These are phyloP conservation scores for Gillenia trifoliata DNA, from an alignment of 306 rosid genomes.

Conservation along the genomic window DNA sequence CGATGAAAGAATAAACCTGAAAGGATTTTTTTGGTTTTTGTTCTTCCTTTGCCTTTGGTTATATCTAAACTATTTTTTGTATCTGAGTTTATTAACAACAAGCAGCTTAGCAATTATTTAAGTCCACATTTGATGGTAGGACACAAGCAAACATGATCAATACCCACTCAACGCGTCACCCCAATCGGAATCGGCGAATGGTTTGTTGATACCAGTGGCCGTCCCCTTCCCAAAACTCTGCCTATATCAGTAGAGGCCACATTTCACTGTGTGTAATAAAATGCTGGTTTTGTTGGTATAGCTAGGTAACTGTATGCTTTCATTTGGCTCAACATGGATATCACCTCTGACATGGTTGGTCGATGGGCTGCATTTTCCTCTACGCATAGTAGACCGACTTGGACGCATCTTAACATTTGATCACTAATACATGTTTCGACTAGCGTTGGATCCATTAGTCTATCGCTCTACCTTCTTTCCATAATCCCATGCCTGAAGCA, in stretches of 20 bases:
- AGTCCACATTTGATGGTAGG: too few species aligned
- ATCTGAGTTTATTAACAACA: too few species aligned
- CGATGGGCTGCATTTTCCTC: slow-evolving; percentile 11
- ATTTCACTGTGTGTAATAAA: neutral
- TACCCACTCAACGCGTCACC: neutral
- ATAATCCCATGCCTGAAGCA: too few species aligned
- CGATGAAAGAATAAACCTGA: too few species aligned
- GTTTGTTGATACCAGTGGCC: slow-evolving; percentile 7
- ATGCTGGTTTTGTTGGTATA: slow-evolving; percentile 16
- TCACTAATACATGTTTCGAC: too few species aligned
- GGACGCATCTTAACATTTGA: slow-evolving; percentile 6
- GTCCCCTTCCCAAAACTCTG: neutral
- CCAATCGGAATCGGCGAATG: slow-evolving; percentile 6
- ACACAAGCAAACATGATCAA: too few species aligned
- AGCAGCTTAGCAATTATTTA: too few species aligned
- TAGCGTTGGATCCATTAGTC: too few species aligned
- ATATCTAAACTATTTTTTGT: too few species aligned
- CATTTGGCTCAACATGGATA: slow-evolving; percentile 9
- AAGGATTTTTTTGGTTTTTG: too few species aligned
- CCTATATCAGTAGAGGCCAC: neutral
- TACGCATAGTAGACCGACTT: slow-evolving; percentile 13
- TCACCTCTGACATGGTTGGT: slow-evolving; percentile 17
- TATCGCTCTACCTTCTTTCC: too few species aligned
- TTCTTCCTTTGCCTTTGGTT: too few species aligned
- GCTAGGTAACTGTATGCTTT: neutral